These are phyloP conservation scores for Cinchona pubescens DNA, from an alignment of 257 asterid species.

Conservation along the genomic window DNA sequence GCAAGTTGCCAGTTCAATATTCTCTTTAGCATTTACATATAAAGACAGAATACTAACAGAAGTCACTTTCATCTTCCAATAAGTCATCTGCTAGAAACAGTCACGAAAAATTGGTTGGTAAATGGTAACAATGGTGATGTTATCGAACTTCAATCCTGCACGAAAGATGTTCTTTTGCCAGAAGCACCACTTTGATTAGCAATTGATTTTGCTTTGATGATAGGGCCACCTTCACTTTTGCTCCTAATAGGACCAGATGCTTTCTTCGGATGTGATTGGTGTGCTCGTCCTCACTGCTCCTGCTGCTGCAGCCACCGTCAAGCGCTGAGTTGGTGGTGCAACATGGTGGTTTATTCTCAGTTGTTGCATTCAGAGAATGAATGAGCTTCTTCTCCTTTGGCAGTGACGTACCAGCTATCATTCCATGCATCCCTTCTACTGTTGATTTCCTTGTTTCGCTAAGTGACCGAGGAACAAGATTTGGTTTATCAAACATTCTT, in stretches of 20 bases:
- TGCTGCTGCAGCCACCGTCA: background rate
- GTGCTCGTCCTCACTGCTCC: background rate
- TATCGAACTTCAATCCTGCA: background rate
- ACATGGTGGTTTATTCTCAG: background rate
- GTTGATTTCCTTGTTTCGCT: background rate
- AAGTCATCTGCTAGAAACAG: background rate
- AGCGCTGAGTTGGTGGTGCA: background rate
- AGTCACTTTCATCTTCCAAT: background rate
- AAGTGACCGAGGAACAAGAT: background rate
- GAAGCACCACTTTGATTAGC: background rate
- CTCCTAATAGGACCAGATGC: background rate
- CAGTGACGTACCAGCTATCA: no score
- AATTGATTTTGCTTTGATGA: background rate
- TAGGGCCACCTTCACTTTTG: background rate
- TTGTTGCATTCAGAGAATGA: background rate
- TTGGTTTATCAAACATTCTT: conserved; percentile 27
- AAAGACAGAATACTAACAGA: background rate
- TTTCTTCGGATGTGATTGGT: background rate
- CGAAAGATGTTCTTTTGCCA: background rate
- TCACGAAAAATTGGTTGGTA: background rate
- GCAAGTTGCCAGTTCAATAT: background rate
- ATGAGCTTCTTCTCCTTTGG: background rate
- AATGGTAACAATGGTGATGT: background rate
- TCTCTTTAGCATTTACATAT: background rate
- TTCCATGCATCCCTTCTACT: background rate